Percentiles rank a stretch among this genome's conserved stretches.
Conservation (phyloP, 1,139 yeast species). For the Arxiozyma heterogenica region DNA sequence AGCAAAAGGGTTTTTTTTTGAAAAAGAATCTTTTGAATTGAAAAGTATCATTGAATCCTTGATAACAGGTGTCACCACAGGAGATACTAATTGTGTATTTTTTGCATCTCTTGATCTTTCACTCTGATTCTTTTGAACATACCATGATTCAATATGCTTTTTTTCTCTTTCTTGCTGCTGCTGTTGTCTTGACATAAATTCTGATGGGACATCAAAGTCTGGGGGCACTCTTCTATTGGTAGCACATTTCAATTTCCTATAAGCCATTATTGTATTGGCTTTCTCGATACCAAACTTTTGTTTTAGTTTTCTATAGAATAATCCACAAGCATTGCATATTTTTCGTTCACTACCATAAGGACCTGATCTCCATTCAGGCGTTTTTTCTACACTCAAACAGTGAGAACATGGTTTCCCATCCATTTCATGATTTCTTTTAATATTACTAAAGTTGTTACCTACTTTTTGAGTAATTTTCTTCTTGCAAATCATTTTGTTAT, state of each 20-base stretch:
- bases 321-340: slow-evolving; percentile 6
- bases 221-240: slow-evolving; percentile 5
- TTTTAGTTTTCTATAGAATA: slow-evolving; percentile 4
- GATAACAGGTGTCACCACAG: neutral
- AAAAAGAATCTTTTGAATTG: too few relatives aligned
- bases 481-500: neutral
- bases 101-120: neutral
- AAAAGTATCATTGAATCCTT: neutral
- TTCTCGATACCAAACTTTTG: neutral
- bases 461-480: neutral
- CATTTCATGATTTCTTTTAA: slow-evolving; percentile 1
- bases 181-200: neutral
- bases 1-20: too few relatives aligned
- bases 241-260: neutral
- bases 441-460: neutral
- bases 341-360: slow-evolving; percentile 4
- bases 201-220: neutral
- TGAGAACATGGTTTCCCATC: slow-evolving; percentile 5
- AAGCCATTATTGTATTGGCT: slow-evolving; percentile 2
- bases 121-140: too few relatives aligned
- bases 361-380: slow-evolving; percentile 6
- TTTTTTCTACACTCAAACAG: slow-evolving; percentile 2
- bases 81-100: neutral
- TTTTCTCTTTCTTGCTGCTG: neutral
- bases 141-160: too few relatives aligned